Evolutionary conservation across 352 stramenopile species (phyloP).

Genomic region (Peronospora tabacina): DNA sequence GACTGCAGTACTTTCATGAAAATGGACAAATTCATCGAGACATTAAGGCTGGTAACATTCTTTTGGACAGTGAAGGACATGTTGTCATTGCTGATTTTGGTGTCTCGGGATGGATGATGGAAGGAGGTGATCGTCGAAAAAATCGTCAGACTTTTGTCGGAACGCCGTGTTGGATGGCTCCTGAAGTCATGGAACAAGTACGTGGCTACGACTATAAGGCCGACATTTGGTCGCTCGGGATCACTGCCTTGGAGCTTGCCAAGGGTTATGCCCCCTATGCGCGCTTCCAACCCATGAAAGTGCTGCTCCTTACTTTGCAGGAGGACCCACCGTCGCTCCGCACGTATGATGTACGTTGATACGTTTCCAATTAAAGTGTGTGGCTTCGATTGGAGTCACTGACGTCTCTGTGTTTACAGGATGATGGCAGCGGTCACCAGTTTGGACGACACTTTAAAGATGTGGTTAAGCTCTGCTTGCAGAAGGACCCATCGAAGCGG

Average conservation of each 20-base stretch:
- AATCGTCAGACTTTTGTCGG: conserved; percentile 97
- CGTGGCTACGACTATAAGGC: conserved; percentile 93
- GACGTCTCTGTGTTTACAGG: conserved; percentile 26
- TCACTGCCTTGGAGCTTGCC: conserved; percentile 97
- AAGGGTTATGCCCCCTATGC: conserved; percentile 98
- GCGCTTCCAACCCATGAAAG: conserved; percentile 97
- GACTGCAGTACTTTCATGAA: conserved; percentile 98
- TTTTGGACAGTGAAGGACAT: conserved; percentile 89
- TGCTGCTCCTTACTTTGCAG: conserved; percentile 94
- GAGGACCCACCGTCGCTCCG: conserved; percentile 91
- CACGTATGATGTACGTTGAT: conserved; percentile 74
- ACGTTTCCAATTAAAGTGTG: neutral
- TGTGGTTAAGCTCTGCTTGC: conserved; percentile 83
- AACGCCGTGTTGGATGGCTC: conserved; percentile 96
- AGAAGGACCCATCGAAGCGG: conserved; percentile 84
- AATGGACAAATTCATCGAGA: conserved; percentile 97
- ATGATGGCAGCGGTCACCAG: conserved; percentile 75
- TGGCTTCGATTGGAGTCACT: neutral
- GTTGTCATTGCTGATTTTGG: conserved; percentile 98
- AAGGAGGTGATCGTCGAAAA: conserved; percentile 89
- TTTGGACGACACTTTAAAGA: conserved; percentile 85
- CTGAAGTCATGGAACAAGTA: conserved; percentile 89
- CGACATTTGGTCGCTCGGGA: conserved; percentile 99
- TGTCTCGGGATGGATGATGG: conserved; percentile 97
- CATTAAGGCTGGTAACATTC: conserved; percentile 98